These are phyloP conservation scores for Psilocybe tampanensis DNA, from an alignment of 768 basidiomycete species.

Conservation along the genomic window DNA sequence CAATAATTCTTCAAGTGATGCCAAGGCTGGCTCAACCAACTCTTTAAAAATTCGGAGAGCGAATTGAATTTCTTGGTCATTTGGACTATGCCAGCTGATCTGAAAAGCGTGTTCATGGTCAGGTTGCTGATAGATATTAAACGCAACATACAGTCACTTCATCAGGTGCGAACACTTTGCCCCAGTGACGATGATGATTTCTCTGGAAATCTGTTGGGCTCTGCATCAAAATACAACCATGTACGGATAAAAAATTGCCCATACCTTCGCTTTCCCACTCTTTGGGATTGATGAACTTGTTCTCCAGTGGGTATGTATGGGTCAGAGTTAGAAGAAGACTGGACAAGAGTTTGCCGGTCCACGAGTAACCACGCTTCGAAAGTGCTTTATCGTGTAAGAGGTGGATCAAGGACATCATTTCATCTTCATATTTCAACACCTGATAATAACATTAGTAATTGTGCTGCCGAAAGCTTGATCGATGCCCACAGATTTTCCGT, in stretches of 20 bases:
- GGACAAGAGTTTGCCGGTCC: conserved; percentile 76
- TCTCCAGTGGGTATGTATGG: conserved; percentile 80
- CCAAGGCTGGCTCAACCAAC: conserved; percentile 65
- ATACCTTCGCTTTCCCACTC: conserved; percentile 76
- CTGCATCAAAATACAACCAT: neutral
- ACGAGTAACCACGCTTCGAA: conserved; percentile 82
- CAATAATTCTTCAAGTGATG: conserved; percentile 57
- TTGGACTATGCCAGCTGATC: conserved; percentile 82
- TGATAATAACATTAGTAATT: conserved; percentile 27
- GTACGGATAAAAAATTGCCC: neutral
- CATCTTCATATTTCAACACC: conserved; percentile 65
- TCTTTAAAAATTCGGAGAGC: conserved; percentile 68
- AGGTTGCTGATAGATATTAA: neutral
- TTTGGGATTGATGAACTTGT: conserved; percentile 76
- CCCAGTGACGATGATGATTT: conserved; percentile 79
- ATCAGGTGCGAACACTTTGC: conserved; percentile 68
- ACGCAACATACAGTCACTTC: conserved; percentile 61
- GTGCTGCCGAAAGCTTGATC: neutral
- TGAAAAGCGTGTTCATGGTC: conserved; percentile 24
- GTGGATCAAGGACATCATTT: conserved; percentile 61
- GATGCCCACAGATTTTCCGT: conserved; percentile 60
- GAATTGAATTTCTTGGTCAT: conserved; percentile 71
- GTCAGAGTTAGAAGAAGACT: conserved; percentile 75
- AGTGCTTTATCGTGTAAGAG: conserved; percentile 70
- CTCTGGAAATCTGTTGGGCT: conserved; percentile 57